A percentile compares a stretch with the other conserved stretches of the same genome.
phyloP scores from a whole-genome alignment of 768 basidiomycete genomes.

The Kwoniella heveanensis region DNA sequence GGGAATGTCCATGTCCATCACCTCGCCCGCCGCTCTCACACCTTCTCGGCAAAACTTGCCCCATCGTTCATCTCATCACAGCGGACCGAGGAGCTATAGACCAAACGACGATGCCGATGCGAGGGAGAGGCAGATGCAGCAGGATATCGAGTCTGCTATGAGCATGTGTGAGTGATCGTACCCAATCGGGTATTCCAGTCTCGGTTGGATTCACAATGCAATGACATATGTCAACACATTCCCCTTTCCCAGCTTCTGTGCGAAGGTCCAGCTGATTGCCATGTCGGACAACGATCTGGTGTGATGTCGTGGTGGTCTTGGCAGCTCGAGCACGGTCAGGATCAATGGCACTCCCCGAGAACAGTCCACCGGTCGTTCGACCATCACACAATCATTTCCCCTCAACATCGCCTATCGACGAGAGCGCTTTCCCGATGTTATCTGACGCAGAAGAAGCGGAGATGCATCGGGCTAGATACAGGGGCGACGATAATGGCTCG shows the following conservation, averaged over 20 bases:
- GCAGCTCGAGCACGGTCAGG: conserved; percentile 55
- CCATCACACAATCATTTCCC: conserved; percentile 43
- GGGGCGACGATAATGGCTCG: conserved; percentile 29
- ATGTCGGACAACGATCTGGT: background rate
- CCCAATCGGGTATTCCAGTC: too few species aligned
- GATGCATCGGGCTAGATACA: conserved; percentile 50
- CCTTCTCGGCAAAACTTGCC: conserved; percentile 22
- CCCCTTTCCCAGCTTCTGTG: too few species aligned
- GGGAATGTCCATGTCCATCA: conserved; percentile 16
- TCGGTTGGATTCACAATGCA: background rate
- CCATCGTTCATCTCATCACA: conserved; percentile 17
- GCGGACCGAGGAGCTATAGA: conserved; percentile 26
- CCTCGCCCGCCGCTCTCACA: conserved; percentile 29
- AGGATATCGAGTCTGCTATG: conserved; percentile 84
- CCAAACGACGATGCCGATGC: conserved; percentile 64
- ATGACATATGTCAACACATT: too few species aligned
- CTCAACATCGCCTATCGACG: conserved; percentile 48
- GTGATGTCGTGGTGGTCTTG: background rate
- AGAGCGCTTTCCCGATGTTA: conserved; percentile 49
- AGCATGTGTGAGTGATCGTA: conserved; percentile 58
- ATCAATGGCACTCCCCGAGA: conserved; percentile 34
- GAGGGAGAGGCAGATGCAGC: conserved; percentile 82
- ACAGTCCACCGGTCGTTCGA: conserved; percentile 31
- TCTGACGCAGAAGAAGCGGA: conserved; percentile 52
- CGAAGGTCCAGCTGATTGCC: too few species aligned